A percentile compares a stretch with the other conserved stretches of the same genome.
Evolutionary conservation across 2,329 filamentous ascomycete genomes (phyloP).

Genomic region (Epichloe sibirici): DNA sequence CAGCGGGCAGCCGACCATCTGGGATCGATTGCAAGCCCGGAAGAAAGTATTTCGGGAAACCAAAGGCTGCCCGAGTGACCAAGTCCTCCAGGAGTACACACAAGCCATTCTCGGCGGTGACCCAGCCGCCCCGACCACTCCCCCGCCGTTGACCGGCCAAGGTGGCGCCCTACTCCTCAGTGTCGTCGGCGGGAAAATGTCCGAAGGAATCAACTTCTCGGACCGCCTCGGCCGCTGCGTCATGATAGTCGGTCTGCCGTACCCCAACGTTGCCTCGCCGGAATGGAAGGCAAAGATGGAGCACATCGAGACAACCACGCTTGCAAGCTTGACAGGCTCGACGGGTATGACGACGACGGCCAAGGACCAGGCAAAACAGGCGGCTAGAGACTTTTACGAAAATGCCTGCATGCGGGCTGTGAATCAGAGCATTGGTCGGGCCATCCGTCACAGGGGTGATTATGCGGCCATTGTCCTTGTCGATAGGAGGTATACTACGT

Average conservation of each 20-base stretch:
- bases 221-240: conserved; percentile 82
- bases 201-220: conserved; percentile 96
- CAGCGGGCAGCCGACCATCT: conserved; percentile 31
- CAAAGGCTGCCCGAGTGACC: conserved; percentile 47
- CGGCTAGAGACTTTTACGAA: conserved; percentile 73
- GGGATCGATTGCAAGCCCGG: conserved; percentile 42
- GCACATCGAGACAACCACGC: conserved; percentile 59
- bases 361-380: conserved; percentile 34
- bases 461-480: conserved; percentile 84
- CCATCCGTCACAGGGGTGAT: conserved; percentile 77
- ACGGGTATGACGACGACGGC: conserved; percentile 5
- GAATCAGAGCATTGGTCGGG: conserved; percentile 90
- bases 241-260: conserved; percentile 82
- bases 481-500: conserved; percentile 65
- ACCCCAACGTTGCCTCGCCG: conserved; percentile 76
- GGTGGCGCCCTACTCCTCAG: conserved; percentile 71
- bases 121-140: neutral
- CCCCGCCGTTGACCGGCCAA: neutral
- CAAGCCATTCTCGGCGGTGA: conserved; percentile 44
- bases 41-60: conserved; percentile 53
- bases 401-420: conserved; percentile 95
- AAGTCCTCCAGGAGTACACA: conserved; percentile 62
- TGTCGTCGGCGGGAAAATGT: conserved; percentile 88
- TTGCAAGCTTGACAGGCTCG: conserved; percentile 21
- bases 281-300: conserved; percentile 90